These are phyloP conservation scores for Medicago ruthenica DNA, from an alignment of 306 rosid species.

Conservation along the genomic window DNA sequence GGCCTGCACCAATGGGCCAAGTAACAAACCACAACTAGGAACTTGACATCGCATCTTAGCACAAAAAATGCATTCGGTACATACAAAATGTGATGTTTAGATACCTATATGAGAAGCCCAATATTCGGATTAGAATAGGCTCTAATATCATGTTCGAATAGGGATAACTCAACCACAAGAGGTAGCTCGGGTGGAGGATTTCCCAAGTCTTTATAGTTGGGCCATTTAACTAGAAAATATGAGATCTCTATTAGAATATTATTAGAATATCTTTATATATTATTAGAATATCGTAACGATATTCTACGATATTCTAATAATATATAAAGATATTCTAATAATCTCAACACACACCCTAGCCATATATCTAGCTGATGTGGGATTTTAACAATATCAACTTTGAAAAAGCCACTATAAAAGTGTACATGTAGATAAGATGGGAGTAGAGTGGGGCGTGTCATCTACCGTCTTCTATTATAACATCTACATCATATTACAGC, in stretches of 20 bases:
- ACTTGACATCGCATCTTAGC: not conserved
- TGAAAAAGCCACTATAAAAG: not conserved
- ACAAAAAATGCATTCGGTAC: not conserved
- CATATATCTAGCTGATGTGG: conserved; percentile 2
- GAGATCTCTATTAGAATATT: too few species aligned
- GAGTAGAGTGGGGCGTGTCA: not conserved
- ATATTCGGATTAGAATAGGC: not conserved
- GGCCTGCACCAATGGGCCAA: not conserved
- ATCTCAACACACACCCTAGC: not conserved
- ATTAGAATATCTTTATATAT: too few species aligned
- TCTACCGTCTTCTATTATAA: not conserved
- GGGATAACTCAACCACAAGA: not conserved
- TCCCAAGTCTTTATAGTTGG: not conserved
- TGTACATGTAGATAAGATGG: not conserved
- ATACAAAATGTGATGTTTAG: not conserved
- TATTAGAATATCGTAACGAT: too few species aligned
- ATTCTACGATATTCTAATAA: too few species aligned
- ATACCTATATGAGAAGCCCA: conserved; percentile 8
- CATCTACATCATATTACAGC: conserved; percentile 9
- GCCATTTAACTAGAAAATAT: not conserved
- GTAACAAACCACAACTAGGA: not conserved
- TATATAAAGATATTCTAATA: too few species aligned
- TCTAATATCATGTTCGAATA: not conserved
- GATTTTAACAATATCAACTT: conserved; percentile 2
- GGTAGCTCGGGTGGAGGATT: not conserved